Evolutionary conservation across 2,329 filamentous ascomycete genomes (phyloP), one percentile per base, ranked within the genome.

Genomic region (Byssoonygena ceratinophila): DNA sequence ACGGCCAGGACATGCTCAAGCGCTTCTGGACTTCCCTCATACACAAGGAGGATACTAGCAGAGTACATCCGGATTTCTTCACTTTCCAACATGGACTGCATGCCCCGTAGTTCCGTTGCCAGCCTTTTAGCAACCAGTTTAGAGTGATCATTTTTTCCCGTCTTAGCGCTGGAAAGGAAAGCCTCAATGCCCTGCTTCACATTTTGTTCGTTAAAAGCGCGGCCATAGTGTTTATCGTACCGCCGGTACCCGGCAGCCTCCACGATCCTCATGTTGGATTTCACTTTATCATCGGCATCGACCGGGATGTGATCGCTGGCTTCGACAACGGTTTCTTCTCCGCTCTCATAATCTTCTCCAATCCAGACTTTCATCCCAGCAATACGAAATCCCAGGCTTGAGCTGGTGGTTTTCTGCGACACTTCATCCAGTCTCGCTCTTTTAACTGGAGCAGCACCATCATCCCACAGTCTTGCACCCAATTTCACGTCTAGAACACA

Each of bases 401-500:
- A 72, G 58, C 75, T 80, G 1, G 81, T 84, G 2, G 80, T 82
- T 57, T 76, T 72, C 14, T 72, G 68, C 3, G 78, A 72, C 16
- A 83, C 78, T 36, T 76, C 74, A 61, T 84, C 81, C 22, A 84
- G 67, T 48, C 78, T 73, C 22, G 68, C 73, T 14, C 79, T 71
- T 65, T 84, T 84, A 27, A 76, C 74, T 0, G 72, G 68, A 22
- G 75, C 74, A 2, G 82, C 78, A 56, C 74, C 74, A 34, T 94
- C 87, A 12, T 87, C 91, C 84, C 89, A 97, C 4, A 98, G 72
- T 29, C 87, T 79, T 46, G 82, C 78, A 40, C 92, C 92, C 18
- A 98, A 80, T 72, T 98, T 98, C 58, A 94, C 80, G 64, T 98
- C 92, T 54, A 98, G 74, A 6, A 98, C 88, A 61, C 95, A 97